These are phyloP conservation scores for Mycena floridula DNA, from an alignment of 768 basidiomycete genomes.

Conservation along the genomic window DNA sequence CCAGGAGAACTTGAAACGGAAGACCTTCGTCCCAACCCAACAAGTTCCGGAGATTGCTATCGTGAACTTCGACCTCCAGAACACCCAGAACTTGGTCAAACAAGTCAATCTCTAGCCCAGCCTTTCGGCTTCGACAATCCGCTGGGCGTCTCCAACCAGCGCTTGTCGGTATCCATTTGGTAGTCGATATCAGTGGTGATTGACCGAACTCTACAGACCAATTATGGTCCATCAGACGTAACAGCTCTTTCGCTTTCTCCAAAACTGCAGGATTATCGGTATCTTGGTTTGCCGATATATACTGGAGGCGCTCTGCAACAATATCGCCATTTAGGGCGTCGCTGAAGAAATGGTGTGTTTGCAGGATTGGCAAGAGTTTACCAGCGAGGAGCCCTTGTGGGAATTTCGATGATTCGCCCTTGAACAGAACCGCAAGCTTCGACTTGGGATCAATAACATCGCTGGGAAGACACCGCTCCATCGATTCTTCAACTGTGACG, in stretches of 20 bases:
- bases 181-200: slow-evolving; percentile 8
- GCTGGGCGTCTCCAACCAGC: slow-evolving; percentile 17
- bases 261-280: slow-evolving; percentile 4
- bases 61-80: slow-evolving; percentile 17
- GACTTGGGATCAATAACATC: slow-evolving; percentile 27
- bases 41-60: slow-evolving; percentile 20
- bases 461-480: too few relatives aligned
- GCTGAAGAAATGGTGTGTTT: slow-evolving; percentile 19
- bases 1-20: slow-evolving; percentile 18
- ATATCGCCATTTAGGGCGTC: slow-evolving; percentile 21
- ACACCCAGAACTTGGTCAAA: slow-evolving; percentile 34
- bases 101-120: slow-evolving; percentile 7
- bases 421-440: slow-evolving; percentile 20
- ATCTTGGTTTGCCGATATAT: slow-evolving; percentile 22
- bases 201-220: slow-evolving; percentile 11
- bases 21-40: slow-evolving; percentile 36
- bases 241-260: slow-evolving; percentile 13
- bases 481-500: too few relatives aligned
- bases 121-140: slow-evolving; percentile 4
- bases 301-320: slow-evolving; percentile 27
- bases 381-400: slow-evolving; percentile 4
- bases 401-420: slow-evolving; percentile 8
- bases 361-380: slow-evolving; percentile 15
- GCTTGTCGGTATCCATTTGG: slow-evolving; percentile 32
- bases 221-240: slow-evolving; percentile 14